These are phyloP conservation scores for Xylariomycetidae sp. DNA, from an alignment of 2,329 filamentous ascomycete species.

Conservation along the genomic window DNA sequence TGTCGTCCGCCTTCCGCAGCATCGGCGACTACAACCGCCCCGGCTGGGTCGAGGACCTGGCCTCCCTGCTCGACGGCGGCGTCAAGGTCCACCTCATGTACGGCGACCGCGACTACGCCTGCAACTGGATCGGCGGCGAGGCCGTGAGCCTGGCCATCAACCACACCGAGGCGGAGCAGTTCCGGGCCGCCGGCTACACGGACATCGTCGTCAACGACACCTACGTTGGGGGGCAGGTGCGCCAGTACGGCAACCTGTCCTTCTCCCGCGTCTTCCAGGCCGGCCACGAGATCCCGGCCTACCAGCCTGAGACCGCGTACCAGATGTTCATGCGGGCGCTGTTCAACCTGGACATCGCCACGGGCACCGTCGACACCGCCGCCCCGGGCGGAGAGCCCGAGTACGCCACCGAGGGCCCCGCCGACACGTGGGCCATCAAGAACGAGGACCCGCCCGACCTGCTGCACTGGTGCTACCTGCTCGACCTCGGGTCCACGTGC, in stretches of 20 bases:
- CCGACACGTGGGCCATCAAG: conserved; percentile 40
- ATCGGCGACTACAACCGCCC: conserved; percentile 27
- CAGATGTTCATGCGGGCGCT: conserved; percentile 50
- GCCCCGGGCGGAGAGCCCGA: conserved; percentile 41
- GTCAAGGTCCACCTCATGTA: conserved; percentile 54
- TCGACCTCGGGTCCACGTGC: conserved; percentile 49
- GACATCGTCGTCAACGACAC: conserved; percentile 57
- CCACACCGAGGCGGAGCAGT: conserved; percentile 37
- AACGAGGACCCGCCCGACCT: conserved; percentile 42
- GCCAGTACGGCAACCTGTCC: conserved; percentile 64
- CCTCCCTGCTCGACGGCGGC: conserved; percentile 50
- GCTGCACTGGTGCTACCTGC: conserved; percentile 54
- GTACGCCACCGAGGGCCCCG: conserved; percentile 23
- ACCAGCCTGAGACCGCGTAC: conserved; percentile 46
- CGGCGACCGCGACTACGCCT: conserved; percentile 54
- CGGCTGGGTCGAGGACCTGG: conserved; percentile 39
- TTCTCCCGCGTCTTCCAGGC: conserved; percentile 56
- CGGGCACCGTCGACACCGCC: conserved; percentile 45
- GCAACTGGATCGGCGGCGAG: conserved; percentile 56
- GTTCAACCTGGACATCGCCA: conserved; percentile 44
- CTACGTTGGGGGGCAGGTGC: conserved; percentile 62
- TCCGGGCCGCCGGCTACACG: conserved; percentile 56
- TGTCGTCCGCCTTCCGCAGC: conserved; percentile 38
- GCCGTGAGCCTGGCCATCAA: conserved; percentile 43
- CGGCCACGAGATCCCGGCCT: conserved; percentile 51